Percentiles rank a stretch among this genome's conserved stretches.
Conservation (phyloP, 2,329 filamentous ascomycete species). For the Pezicula neosporulosa region DNA sequence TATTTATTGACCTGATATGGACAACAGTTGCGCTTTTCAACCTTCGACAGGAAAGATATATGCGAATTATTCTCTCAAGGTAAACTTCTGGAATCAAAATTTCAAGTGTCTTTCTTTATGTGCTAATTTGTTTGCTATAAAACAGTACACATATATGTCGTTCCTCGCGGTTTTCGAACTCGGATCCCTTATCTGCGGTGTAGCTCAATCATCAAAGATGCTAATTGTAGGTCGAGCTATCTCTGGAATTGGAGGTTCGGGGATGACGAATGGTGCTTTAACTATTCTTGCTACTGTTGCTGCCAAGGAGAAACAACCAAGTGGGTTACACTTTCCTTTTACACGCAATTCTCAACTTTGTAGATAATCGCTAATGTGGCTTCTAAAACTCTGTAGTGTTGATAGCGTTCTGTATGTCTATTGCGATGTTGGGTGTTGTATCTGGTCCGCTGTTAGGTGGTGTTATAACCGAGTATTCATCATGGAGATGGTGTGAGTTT, state of each 20-base stretch:
- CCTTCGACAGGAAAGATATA: constrained; percentile 49
- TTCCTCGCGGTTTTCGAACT: constrained; percentile 49
- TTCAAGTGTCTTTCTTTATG: too few species aligned
- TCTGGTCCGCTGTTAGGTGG: constrained; percentile 25
- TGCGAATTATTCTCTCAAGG: constrained; percentile 33
- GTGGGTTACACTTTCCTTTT: background rate
- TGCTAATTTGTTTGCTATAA: too few species aligned
- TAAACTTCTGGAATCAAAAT: too few species aligned
- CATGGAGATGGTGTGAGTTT: constrained; percentile 27
- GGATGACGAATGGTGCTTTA: constrained; percentile 46
- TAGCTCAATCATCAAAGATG: constrained; percentile 43
- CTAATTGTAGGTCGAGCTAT: constrained; percentile 53
- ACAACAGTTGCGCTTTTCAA: constrained; percentile 40
- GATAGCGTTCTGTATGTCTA: background rate
- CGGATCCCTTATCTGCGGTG: constrained; percentile 50
- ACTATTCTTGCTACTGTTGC: constrained; percentile 42
- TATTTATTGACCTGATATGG: background rate
- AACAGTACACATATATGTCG: constrained; percentile 9
- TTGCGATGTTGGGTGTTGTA: background rate
- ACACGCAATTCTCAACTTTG: background rate
- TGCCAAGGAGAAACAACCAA: constrained; percentile 3
- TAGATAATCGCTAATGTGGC: too few species aligned
- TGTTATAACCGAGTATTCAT: constrained; percentile 26
- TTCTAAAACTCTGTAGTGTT: background rate
- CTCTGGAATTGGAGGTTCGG: constrained; percentile 49